A percentile compares a stretch with the other conserved stretches of the same genome.
These are phyloP conservation scores for Lotus japonicus DNA, from an alignment of 306 rosid genomes.

Conservation along the genomic window DNA sequence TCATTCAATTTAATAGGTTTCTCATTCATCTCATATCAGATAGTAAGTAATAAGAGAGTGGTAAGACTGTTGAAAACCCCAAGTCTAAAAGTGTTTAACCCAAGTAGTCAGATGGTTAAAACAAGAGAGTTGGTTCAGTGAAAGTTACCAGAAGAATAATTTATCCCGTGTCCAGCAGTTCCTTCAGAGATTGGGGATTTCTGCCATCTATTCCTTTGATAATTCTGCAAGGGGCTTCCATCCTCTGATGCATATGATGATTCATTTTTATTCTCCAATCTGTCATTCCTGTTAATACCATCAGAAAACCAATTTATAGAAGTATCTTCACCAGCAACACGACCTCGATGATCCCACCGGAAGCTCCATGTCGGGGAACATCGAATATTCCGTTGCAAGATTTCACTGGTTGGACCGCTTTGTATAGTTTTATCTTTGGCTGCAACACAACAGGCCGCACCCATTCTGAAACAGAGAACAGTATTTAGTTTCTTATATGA, in stretches of 20 bases:
- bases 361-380: slow-evolving; percentile 44
- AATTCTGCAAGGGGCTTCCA: slow-evolving; percentile 31
- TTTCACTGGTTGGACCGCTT: slow-evolving; percentile 27
- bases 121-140: not conserved
- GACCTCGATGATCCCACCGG: slow-evolving; percentile 42
- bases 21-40: not conserved
- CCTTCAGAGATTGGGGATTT: slow-evolving; percentile 28
- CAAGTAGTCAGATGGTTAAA: not conserved
- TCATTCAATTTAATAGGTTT: not conserved
- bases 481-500: slow-evolving; percentile 13
- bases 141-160: slow-evolving; percentile 32
- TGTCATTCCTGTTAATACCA: slow-evolving; percentile 19
- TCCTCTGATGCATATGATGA: slow-evolving; percentile 23
- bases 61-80: not conserved
- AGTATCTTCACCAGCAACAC: slow-evolving; percentile 45
- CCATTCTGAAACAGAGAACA: slow-evolving; percentile 25
- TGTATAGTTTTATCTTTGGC: slow-evolving; percentile 30
- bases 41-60: not conserved
- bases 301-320: slow-evolving; percentile 38
- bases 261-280: slow-evolving; percentile 31
- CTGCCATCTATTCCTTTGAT: slow-evolving; percentile 19
- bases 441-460: slow-evolving; percentile 47
- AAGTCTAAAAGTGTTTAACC: not conserved
- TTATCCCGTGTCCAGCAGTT: slow-evolving; percentile 9
- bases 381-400: slow-evolving; percentile 24